These are phyloP conservation scores for Lumnitzera racemosa DNA, from an alignment of 345 rosid genomes.

Conservation along the genomic window DNA sequence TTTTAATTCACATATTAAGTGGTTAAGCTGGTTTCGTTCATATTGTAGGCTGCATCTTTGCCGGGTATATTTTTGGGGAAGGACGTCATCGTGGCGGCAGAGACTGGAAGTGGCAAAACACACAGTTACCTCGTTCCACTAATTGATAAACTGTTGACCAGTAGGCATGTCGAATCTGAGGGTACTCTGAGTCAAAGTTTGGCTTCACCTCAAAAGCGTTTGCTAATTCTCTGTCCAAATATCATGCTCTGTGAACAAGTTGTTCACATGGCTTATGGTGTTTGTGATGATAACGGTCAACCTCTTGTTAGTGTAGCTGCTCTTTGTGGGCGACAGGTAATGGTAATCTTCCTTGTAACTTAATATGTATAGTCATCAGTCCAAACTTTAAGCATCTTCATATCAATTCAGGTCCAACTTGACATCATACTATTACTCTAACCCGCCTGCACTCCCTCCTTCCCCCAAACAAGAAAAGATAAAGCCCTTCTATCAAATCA, in stretches of 20 bases:
- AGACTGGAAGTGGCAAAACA: conserved; percentile 96
- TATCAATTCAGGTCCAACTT: too few species aligned
- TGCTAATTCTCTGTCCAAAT: conserved; percentile 87
- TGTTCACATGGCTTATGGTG: conserved; percentile 73
- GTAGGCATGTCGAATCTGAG: conserved; percentile 10
- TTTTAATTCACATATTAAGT: neutral
- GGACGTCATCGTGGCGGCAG: conserved; percentile 89
- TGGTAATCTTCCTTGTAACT: neutral
- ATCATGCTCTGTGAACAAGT: conserved; percentile 89
- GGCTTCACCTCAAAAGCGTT: conserved; percentile 16
- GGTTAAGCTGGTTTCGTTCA: neutral
- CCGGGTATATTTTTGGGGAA: conserved; percentile 72
- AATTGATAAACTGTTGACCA: conserved; percentile 38
- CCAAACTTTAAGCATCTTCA: too few species aligned
- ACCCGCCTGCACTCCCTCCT: too few species aligned
- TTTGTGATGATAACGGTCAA: conserved; percentile 53
- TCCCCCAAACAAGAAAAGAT: too few species aligned
- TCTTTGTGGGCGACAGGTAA: conserved; percentile 77
- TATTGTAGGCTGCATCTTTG: conserved; percentile 50
- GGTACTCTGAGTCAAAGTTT: conserved; percentile 7
- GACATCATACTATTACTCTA: too few species aligned
- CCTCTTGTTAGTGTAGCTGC: conserved; percentile 60
- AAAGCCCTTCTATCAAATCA: too few species aligned
- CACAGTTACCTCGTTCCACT: conserved; percentile 76
- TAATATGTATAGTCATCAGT: neutral